Evolutionary conservation across 257 asterid genomes (phyloP), one percentile per base, ranked within the genome.

Genomic region (Solanum clarkiae): DNA sequence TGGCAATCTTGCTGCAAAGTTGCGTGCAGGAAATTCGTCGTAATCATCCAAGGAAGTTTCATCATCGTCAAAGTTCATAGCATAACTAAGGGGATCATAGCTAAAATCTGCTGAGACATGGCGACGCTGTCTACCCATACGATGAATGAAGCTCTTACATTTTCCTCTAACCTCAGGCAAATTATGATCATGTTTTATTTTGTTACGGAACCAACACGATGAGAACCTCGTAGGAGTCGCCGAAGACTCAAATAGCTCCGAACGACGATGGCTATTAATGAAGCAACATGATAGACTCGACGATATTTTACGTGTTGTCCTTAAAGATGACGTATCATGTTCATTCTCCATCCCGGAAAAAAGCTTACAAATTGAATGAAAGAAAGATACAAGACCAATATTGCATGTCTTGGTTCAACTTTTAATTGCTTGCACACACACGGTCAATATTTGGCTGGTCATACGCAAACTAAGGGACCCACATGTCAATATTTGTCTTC

Each of bases 1-100:
- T 2, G 91, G 92, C 74, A 91, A 83, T 77, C 93, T 89, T 12
- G 91, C 53, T 2, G 88, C 71, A 87, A 91, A 92, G 44, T 84
- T 89, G 79, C 81, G 74, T 74, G 80, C 26, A 5, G 65, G 88
- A 6, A 36, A 60, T 9, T 89, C 87, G 17, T 77, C 84, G 2
- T 7, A 57, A 0, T 85, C 79, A 18, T 81, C 84, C 4, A 56
- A 32, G 16, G 36, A 55, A 17, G 29, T 77, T 26, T 85, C 84
- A 5, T 66, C 47, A 10, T 87, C 92, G 10, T 87, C 88, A 71
- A 89, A 89, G 49, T 89, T 89, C 60, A 87, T 90, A 53, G 92
- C 68, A 65, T 89, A 89, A 79, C 92, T 87, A 16, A 75, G 87
- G 26, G 92, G 89, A 55, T 89, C 90, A 47, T 89, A 89, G 86